Evolutionary conservation across 257 asterid genomes (phyloP).

Genomic region (Schizonepeta tenuifolia): DNA sequence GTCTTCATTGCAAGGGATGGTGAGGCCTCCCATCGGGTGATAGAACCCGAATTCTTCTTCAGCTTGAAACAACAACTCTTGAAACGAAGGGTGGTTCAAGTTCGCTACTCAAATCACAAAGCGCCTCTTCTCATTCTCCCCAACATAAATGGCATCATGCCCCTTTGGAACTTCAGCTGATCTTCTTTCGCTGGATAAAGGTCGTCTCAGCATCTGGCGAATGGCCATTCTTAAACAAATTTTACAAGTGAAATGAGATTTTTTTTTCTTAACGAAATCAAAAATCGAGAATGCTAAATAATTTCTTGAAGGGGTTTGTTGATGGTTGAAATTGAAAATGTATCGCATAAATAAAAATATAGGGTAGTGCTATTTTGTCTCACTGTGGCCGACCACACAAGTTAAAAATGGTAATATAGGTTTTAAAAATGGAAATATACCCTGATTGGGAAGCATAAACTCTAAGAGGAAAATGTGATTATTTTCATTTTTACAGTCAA

Average conservation of each 20-base stretch:
- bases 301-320: background rate
- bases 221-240: conserved; percentile 4
- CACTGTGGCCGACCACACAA: no score
- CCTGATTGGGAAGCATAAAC: no score
- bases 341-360: no score
- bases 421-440: no score
- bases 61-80: conserved; percentile 32
- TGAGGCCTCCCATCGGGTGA: conserved; percentile 48
- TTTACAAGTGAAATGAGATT: no score
- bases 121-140: conserved; percentile 7
- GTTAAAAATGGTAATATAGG: no score
- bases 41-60: conserved; percentile 43
- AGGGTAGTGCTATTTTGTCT: no score
- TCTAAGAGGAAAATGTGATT: no score
- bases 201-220: background rate
- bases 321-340: background rate
- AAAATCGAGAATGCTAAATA: no score
- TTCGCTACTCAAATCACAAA: conserved; percentile 17
- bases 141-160: conserved; percentile 16
- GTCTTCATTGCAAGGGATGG: conserved; percentile 42
- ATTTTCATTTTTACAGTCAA: no score
- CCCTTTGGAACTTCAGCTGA: conserved; percentile 21
- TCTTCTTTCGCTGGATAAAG: conserved; percentile 3
- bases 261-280: no score
- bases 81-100: conserved; percentile 30